Base-by-base conservation (phyloP, 176 grass and related monocot species). In the Juncus effusus region DNA sequence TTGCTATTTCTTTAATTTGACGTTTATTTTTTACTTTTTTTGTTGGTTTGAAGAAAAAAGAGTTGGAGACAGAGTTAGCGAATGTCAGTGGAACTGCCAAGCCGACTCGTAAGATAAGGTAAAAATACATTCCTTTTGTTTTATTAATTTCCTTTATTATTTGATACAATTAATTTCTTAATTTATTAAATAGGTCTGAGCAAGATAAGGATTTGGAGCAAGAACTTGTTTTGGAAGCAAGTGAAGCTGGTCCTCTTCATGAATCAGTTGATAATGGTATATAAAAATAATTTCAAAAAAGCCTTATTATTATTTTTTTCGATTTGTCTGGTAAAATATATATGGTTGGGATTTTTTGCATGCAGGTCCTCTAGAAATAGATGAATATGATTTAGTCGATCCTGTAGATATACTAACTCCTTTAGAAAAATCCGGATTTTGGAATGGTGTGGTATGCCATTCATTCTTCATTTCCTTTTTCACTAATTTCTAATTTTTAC, bases 101-200 rank as follows among this genome's bases (percentile, higher is more conserved):
- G 50, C 95, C 95, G 62, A 90, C 89, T 72, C 95, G 95, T 16
- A 99, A 99, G 76, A 89, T 99, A 99, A 94, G 95, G 95, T 99
- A 76, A 64, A 47, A 47, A 5, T 47, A 47, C 4, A 9, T 6
- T 47, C 44, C 4, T 47, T 47, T 47, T 47, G 9, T 47, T 47
- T 2, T 47, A 6, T 47, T 5, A 47, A 47, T 47, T 47, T 47
- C 9, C 9, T 47, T 47, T 5, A 47, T 47, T 47, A 47, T 47
- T 47, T 47, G 4, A 28, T 28, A 28, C 19, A 28, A 28, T 28
- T 28, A 28, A 5, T 47, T 9, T 47, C 44, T 47, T 47, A 47
- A 47, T 47, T 45, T 47, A 67, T 47, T 47, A 81, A 57, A 49
- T 70, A 99, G 95, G 92, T 91, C 95, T 1, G 85, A 99, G 76